Percentiles rank a stretch among this genome's conserved stretches.
phyloP scores from a whole-genome alignment of 352 stramenopile genomes.

The Thalassiosira hispida region DNA sequence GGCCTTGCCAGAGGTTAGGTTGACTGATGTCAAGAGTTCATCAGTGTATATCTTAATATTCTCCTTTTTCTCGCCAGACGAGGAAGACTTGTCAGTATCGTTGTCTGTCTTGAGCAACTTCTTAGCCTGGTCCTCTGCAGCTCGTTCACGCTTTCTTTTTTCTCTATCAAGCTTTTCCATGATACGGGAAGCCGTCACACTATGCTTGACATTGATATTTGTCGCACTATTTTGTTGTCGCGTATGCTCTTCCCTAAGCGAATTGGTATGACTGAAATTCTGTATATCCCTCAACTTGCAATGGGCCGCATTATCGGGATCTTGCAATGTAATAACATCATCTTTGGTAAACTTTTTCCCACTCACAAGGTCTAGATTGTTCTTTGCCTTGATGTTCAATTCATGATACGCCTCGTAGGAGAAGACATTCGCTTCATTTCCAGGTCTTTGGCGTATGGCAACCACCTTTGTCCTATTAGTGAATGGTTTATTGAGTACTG shows the following conservation, averaged over 20 bases:
- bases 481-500: constrained; percentile 96
- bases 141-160: constrained; percentile 59
- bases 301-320: constrained; percentile 89
- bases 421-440: constrained; percentile 93
- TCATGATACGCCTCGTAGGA: constrained; percentile 96
- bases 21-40: constrained; percentile 73
- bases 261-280: constrained; percentile 96
- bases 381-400: constrained; percentile 98
- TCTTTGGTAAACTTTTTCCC: constrained; percentile 86
- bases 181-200: constrained; percentile 74
- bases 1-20: constrained; percentile 89
- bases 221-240: constrained; percentile 55
- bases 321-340: constrained; percentile 94
- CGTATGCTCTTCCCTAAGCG: constrained; percentile 83
- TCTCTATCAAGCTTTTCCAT: constrained; percentile 81
- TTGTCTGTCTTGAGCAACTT: constrained; percentile 53
- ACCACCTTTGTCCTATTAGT: constrained; percentile 87
- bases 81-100: constrained; percentile 22
- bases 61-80: constrained; percentile 29
- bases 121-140: constrained; percentile 60
- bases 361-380: constrained; percentile 94
- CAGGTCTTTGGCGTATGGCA: constrained; percentile 72
- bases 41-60: constrained; percentile 74
- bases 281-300: constrained; percentile 92
- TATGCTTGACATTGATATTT: constrained; percentile 65